Evolutionary conservation across 2,329 filamentous ascomycete species (phyloP), one percentile per base, ranked within the genome.

Genomic region (Sarocladium strictum): DNA sequence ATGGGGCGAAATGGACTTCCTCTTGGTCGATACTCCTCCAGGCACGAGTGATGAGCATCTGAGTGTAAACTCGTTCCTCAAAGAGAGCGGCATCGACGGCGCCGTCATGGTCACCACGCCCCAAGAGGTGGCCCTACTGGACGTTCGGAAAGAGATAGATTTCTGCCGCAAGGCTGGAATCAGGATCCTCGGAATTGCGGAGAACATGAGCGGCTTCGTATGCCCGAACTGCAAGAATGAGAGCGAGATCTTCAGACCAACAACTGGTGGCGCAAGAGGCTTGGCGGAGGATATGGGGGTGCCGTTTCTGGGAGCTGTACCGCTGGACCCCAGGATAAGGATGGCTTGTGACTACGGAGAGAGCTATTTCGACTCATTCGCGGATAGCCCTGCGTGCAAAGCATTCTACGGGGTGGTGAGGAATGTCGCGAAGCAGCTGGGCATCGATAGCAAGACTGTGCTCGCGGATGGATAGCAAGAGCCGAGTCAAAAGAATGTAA

Each of bases 201-300:
- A 99, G 76, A 99, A 99, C 67, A 99, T 99, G 94, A 90, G 86
- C 56, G 90, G 91, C 3, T 99, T 97, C 63, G 92, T 99, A 53
- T 99, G 94, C 66, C 92, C 92, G 10, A 93, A 89, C 55, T 99
- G 94, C 71, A 89, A 84, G 54, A 85, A 91, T 60, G 76, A 84
- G 67, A 86, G 80, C 63, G 84, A 96, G 68, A 96, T 99, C 51
- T 99, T 99, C 75, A 81, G 84, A 62, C 85, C 94, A 11, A 95
- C 89, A 10, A 99, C 94, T 1, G 94, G 94, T 9, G 94, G 95
- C 19, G 94, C 89, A 2, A 78, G 79, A 55, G 84, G 81, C 40
- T 70, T 99, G 60, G 93, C 94, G 2, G 78, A 87, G 67, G 93
- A 97, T 69, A 90, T 93, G 79, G 82, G 80, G 1, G 88, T 99